Conservation (phyloP, 129 eudicot species). For the Chrysanthemum makinoi region DNA sequence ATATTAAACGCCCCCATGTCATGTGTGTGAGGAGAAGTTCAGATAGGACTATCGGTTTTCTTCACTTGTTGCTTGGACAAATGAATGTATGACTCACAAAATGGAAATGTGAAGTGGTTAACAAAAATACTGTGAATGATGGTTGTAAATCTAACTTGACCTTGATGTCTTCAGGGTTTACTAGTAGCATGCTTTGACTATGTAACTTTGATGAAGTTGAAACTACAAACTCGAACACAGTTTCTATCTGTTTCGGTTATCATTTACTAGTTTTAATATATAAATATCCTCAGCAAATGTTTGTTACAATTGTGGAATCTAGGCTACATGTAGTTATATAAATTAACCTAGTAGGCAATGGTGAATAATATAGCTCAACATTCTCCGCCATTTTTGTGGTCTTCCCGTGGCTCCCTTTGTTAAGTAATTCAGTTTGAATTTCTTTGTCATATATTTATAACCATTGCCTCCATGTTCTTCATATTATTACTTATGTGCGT, state of each 20-base stretch:
- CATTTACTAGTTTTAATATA: not conserved
- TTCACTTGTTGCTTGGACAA: slow-evolving; percentile 7
- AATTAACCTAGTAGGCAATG: not conserved
- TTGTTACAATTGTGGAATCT: slow-evolving; percentile 5
- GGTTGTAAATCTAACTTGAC: not conserved
- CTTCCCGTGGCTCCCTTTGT: not conserved
- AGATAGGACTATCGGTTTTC: slow-evolving; percentile 1
- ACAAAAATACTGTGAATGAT: not conserved
- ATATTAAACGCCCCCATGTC: not conserved
- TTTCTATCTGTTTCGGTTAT: not conserved
- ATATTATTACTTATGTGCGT: slow-evolving; percentile 22
- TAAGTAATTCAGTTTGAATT: not conserved
- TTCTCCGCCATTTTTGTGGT: slow-evolving; percentile 3
- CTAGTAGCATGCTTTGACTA: slow-evolving; percentile 1
- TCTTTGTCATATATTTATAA: slow-evolving; percentile 3
- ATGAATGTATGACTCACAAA: not conserved
- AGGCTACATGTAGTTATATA: not conserved
- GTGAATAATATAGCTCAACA: not conserved
- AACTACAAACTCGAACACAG: not conserved
- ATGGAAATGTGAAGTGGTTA: not conserved
- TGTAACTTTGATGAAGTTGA: not conserved
- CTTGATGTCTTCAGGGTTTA: not conserved
- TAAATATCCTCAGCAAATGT: not conserved
- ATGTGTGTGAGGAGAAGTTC: not conserved
- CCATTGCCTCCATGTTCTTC: slow-evolving; percentile 13